Conservation (phyloP, 2,329 filamentous ascomycete species). For the Fusarium sp. region DNA sequence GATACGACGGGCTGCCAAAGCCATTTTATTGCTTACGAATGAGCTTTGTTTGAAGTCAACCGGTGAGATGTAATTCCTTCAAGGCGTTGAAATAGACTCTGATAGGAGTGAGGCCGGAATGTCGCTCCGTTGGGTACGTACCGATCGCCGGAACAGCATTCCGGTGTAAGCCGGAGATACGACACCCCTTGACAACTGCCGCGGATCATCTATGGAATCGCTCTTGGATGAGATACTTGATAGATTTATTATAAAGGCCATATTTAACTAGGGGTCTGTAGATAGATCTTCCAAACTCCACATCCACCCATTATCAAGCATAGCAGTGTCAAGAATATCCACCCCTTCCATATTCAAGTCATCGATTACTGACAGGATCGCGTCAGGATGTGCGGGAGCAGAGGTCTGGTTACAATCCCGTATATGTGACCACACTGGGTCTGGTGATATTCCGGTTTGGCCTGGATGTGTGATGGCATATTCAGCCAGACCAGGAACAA, state of each 20-base stretch:
- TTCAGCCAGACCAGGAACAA: slow-evolving; percentile 8
- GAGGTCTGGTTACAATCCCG: neutral
- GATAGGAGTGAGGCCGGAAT: slow-evolving; percentile 8
- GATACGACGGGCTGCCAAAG: neutral
- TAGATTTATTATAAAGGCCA: neutral
- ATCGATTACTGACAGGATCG: slow-evolving; percentile 39
- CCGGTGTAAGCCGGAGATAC: slow-evolving; percentile 9
- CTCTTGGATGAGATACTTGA: too few relatives aligned
- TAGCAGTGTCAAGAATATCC: slow-evolving; percentile 11
- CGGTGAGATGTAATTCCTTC: too few relatives aligned
- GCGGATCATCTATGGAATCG: neutral
- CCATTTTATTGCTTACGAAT: slow-evolving; percentile 3
- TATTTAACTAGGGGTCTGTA: neutral
- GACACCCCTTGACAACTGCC: neutral
- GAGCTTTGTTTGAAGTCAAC: neutral
- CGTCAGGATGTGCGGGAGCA: slow-evolving; percentile 14
- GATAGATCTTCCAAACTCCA: slow-evolving; percentile 29
- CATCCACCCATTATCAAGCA: slow-evolving; percentile 35
- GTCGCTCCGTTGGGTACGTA: slow-evolving; percentile 7
- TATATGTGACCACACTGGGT: slow-evolving; percentile 40
- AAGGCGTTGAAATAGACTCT: neutral
- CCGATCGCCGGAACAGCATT: slow-evolving; percentile 11
- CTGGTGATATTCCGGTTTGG: slow-evolving; percentile 23
- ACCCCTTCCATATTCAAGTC: slow-evolving; percentile 28
- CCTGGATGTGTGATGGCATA: slow-evolving; percentile 25